A percentile compares a stretch with the other conserved stretches of the same genome.
phyloP scores from a whole-genome alignment of 768 basidiomycete species.

The Trametes meyenii region DNA sequence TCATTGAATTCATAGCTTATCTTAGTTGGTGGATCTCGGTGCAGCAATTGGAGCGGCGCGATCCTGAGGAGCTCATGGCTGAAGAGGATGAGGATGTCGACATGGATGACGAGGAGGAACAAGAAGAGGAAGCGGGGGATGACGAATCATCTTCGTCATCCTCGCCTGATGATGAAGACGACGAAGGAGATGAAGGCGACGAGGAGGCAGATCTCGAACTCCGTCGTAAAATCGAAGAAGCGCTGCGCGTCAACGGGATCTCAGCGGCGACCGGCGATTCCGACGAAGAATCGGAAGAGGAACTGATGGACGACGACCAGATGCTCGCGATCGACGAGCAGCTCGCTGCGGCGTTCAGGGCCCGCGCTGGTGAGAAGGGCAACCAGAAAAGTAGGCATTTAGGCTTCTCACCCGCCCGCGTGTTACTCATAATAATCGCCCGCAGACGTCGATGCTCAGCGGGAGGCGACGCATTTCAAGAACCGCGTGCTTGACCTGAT shows the following conservation, averaged over 20 bases:
- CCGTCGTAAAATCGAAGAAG: constrained; percentile 67
- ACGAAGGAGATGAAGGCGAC: constrained; percentile 44
- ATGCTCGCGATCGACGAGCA: constrained; percentile 97
- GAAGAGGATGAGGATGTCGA: constrained; percentile 37
- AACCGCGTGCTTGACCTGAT: constrained; percentile 95
- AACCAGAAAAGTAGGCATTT: constrained; percentile 58
- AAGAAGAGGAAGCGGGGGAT: constrained; percentile 34
- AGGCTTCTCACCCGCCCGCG: not conserved
- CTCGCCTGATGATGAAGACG: constrained; percentile 39
- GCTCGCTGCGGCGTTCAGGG: constrained; percentile 83
- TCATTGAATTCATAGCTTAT: constrained; percentile 16
- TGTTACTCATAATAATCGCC: not conserved
- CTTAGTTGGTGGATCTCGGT: not conserved
- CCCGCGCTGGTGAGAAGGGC: constrained; percentile 62
- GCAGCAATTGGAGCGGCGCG: constrained; percentile 83
- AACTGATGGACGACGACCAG: constrained; percentile 93
- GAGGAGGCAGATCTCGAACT: constrained; percentile 64
- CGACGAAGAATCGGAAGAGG: constrained; percentile 61
- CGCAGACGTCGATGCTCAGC: constrained; percentile 69
- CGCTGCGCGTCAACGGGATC: constrained; percentile 59
- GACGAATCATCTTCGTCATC: constrained; percentile 31
- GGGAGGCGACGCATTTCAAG: constrained; percentile 95
- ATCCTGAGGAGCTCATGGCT: constrained; percentile 55
- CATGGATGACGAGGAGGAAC: constrained; percentile 34
- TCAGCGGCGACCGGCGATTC: constrained; percentile 58